Evolutionary conservation across 768 basidiomycete species (phyloP).

Genomic region (Suillus subalutaceus): DNA sequence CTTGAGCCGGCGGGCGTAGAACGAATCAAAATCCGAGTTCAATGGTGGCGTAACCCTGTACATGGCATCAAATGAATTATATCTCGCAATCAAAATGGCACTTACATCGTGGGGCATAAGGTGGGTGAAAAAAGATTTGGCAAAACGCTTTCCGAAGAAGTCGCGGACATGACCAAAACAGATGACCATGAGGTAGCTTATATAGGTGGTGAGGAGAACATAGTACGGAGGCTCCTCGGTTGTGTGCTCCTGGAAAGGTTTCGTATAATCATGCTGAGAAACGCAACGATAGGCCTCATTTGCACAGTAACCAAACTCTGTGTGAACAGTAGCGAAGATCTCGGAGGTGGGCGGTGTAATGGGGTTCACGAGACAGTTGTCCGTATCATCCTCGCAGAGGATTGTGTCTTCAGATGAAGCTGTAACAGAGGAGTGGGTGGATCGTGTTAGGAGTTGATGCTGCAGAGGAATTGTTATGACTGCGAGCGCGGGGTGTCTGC

Average conservation of each 20-base stretch:
- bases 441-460: slow-evolving; percentile 72
- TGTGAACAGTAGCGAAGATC: slow-evolving; percentile 76
- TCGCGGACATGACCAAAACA: slow-evolving; percentile 91
- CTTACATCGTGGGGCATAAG: slow-evolving; percentile 83
- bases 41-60: slow-evolving; percentile 95
- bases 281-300: slow-evolving; percentile 73
- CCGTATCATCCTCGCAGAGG: slow-evolving; percentile 55
- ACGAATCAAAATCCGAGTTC: slow-evolving; percentile 98
- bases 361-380: slow-evolving; percentile 65
- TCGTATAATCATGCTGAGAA: slow-evolving; percentile 55
- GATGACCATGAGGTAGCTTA: slow-evolving; percentile 93
- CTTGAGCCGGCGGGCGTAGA: slow-evolving; percentile 97
- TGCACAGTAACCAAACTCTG: slow-evolving; percentile 91
- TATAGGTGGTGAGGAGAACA: slow-evolving; percentile 88
- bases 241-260: slow-evolving; percentile 52
- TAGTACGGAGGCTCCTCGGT: slow-evolving; percentile 92
- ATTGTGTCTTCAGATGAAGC: slow-evolving; percentile 69
- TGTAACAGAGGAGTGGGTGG: slow-evolving; percentile 74
- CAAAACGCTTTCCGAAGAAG: slow-evolving; percentile 88
- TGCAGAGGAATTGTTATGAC: slow-evolving; percentile 45
- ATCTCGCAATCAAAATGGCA: slow-evolving; percentile 17
- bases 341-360: slow-evolving; percentile 77
- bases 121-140: slow-evolving; percentile 71
- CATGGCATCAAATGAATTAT: slow-evolving; percentile 11
- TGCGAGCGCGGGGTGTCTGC: slow-evolving; percentile 71